phyloP scores from a whole-genome alignment of 192 early-diverging fungal species.

The Backusella psychrophila region DNA sequence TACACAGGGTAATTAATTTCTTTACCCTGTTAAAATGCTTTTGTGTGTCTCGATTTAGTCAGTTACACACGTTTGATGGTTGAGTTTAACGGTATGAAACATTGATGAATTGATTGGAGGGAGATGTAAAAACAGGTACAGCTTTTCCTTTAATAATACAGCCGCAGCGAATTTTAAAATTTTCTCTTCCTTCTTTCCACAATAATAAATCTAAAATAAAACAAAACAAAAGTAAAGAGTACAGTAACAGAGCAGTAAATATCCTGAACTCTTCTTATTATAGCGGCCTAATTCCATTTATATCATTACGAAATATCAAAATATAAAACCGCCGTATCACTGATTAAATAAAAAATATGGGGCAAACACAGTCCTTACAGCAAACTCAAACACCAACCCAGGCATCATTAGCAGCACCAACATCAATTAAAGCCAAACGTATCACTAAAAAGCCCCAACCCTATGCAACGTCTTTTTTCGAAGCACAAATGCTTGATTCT shows the following conservation, averaged over 20 bases:
- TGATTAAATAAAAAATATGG: not conserved
- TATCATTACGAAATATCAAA: not conserved
- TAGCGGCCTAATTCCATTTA: not conserved
- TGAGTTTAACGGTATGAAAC: not conserved
- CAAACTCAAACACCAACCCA: not conserved
- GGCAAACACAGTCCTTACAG: not conserved
- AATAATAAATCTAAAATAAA: not conserved
- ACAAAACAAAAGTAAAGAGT: not conserved
- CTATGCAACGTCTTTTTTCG: not conserved
- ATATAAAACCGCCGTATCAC: not conserved
- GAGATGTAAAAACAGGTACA: not conserved
- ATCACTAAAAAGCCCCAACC: not conserved
- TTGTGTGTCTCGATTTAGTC: not conserved
- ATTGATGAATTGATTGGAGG: slow-evolving; percentile 3
- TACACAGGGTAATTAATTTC: not conserved
- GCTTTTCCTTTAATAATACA: not conserved
- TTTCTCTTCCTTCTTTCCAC: not conserved
- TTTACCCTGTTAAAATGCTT: not conserved
- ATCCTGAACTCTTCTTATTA: not conserved
- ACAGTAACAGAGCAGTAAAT: not conserved
- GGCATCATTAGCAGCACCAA: not conserved
- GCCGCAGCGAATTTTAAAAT: not conserved
- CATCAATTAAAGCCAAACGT: not conserved
- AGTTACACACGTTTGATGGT: not conserved
- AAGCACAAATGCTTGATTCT: not conserved